Evolutionary conservation across 2,329 filamentous ascomycete species (phyloP).

Genomic region (Grosmannia clavigera): DNA sequence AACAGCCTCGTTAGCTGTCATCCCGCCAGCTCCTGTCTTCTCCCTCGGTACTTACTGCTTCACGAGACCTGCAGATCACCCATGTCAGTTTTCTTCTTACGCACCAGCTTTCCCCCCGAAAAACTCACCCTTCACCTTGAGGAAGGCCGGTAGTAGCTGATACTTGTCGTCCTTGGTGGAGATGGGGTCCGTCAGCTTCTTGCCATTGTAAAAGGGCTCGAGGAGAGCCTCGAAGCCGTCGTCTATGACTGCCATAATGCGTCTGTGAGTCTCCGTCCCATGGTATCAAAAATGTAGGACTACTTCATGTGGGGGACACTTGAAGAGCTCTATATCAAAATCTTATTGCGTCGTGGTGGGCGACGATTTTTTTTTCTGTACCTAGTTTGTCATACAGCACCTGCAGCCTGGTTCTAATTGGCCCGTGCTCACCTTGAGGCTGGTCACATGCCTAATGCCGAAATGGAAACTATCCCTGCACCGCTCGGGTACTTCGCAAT

Average conservation of each 20-base stretch:
- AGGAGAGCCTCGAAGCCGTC: constrained; percentile 55
- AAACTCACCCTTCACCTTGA: constrained; percentile 75
- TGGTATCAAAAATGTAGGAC: background rate
- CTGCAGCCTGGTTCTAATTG: background rate
- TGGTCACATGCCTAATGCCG: background rate
- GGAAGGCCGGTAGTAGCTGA: constrained; percentile 90
- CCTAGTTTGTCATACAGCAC: background rate
- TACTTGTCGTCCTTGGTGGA: constrained; percentile 75
- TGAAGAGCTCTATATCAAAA: background rate
- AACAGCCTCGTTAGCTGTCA: background rate
- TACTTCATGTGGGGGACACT: background rate
- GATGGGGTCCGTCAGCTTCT: constrained; percentile 53
- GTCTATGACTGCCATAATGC: constrained; percentile 39
- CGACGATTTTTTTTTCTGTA: background rate
- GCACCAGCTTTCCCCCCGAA: constrained; percentile 2
- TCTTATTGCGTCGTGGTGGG: background rate
- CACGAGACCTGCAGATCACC: constrained; percentile 51
- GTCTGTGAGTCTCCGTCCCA: background rate
- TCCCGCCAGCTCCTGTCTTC: background rate
- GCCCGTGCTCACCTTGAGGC: background rate
- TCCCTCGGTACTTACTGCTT: constrained; percentile 51
- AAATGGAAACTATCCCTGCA: background rate
- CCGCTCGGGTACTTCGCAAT: background rate
- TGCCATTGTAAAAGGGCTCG: constrained; percentile 56
- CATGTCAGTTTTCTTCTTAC: background rate